Evolutionary conservation across 108 stramenopile species (phyloP), one percentile per base, ranked within the genome.

Genomic region (Nitzschia sp.): DNA sequence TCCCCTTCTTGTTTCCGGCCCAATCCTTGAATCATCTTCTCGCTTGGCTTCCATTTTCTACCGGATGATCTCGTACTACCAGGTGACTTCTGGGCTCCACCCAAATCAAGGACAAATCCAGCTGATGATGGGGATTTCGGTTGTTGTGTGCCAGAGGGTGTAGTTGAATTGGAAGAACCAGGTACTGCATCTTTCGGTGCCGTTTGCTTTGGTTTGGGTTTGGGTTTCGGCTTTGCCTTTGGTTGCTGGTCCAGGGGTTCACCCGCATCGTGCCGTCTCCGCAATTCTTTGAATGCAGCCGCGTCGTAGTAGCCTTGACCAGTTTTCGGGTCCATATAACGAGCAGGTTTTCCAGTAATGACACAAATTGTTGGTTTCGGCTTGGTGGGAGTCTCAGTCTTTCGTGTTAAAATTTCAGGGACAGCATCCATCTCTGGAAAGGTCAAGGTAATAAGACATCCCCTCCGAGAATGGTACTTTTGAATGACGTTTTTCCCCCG

Each of bases 361-460:
- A 80, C 80, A 56, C 94, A 95, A 47, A 56, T 15, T 9, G 41
- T 41, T 0, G 60, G 25, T 23, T 59, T 5, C 46, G 75, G 58
- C n/a, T 45, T 50, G 29, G 45, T 41, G 13, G 23, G 28, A n/a
- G 69, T 67, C 25, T 28, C 31, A 38, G 61, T 32, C 3, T 41
- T 34, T 26, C 80, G 54, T 3, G 78, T 78, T 44, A 91, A 69
- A 63, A 92, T 74, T 50, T 89, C 82, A 0, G 94, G 94, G 21
- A 95, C 72, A 52, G 68, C 22, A 69, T 92, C 91, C 91, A 95
- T 92, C 54, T 95, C 91, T 29, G 88, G 79, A 64, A 92, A 95
- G 16, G 85, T 86, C 35, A 95, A 53, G 0, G 84, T 85, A 65
- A 83, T 95, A 35, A 80, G 61, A 58, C 86, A 82, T 2, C 94